These are phyloP conservation scores for Aeschynomene evenia DNA, from an alignment of 306 rosid species.

Conservation along the genomic window DNA sequence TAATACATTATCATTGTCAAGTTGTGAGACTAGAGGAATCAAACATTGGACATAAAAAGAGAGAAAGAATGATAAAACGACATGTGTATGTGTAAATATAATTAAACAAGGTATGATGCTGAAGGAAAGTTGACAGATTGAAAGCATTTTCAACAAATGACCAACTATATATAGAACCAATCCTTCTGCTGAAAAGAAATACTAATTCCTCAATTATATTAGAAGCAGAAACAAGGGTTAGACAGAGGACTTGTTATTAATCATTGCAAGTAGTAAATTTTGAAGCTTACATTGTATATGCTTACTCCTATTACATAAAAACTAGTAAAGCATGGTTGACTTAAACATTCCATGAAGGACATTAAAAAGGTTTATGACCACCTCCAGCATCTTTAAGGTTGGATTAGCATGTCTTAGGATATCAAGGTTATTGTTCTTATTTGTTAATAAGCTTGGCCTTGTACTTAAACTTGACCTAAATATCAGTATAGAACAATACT, in stretches of 20 bases:
- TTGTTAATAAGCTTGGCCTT: background rate
- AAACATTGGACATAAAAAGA: background rate
- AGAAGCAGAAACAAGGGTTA: background rate
- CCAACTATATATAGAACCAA: background rate
- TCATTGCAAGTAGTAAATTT: background rate
- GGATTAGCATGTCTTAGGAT: background rate
- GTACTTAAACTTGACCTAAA: background rate
- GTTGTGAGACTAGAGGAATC: background rate
- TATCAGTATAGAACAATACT: background rate
- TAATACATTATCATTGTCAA: slow-evolving; percentile 6
- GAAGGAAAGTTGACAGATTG: background rate
- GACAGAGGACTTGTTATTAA: background rate
- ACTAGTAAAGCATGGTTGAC: background rate
- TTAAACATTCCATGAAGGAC: background rate
- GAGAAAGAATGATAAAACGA: no score
- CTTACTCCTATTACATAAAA: background rate
- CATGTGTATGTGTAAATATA: background rate
- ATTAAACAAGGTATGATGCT: background rate
- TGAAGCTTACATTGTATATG: background rate
- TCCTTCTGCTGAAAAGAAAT: background rate
- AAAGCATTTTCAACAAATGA: background rate
- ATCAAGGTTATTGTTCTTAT: background rate
- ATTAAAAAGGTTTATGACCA: background rate
- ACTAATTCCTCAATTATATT: background rate
- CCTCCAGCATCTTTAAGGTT: background rate